Evolutionary conservation across 805 yeast genomes (phyloP), one percentile per base, ranked within the genome.

Genomic region (Metschnikowia gelsemii): DNA sequence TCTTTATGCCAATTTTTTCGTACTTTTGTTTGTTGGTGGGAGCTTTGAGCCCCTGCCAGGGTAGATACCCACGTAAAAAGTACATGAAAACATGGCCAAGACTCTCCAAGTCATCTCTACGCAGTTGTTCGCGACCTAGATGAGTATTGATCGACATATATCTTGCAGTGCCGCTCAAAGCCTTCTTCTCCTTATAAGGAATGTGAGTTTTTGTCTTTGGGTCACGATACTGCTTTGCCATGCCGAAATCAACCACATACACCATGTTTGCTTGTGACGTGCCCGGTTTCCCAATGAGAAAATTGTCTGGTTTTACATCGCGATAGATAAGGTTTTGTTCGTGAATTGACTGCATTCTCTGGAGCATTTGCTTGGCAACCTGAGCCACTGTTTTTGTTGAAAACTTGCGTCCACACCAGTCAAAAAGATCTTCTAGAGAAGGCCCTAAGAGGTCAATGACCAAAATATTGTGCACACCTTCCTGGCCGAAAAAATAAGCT

Each of bases 31-130:
- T 91, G 73, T 93, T 93, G 29, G 96, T 90, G 51, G 96, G 96
- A 5, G 99, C 99, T 64, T 93, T 91, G 53, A 93, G 75, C 19
- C 99, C 99, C 72, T 93, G 99, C 99, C 99, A 93, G 48, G 99
- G 99, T 58, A 93, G 73, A 45, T 87, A 87, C 33, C 99, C 99
- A 55, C 95, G 79, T 51, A 91, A 66, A 65, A 93, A 93, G 67
- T 93, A 93, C 72, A 93, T 86, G 59, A 93, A 88, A 7, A 93
- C 99, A 64, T 93, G 97, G 24, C 97, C 99, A 59, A 93, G 74
- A 42, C 96, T 87, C 70, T 93, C 99, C 59, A 93, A 76, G 66
- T 93, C 99, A 60, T 93, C 99, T 57, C 99, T 78, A 62, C 99
- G 82, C 57, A 87, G 82, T 71, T 93, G 99, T 65, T 93, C 99